Base-by-base conservation (phyloP, 2,329 filamentous ascomycete genomes). In the Cercospora zeina region DNA sequence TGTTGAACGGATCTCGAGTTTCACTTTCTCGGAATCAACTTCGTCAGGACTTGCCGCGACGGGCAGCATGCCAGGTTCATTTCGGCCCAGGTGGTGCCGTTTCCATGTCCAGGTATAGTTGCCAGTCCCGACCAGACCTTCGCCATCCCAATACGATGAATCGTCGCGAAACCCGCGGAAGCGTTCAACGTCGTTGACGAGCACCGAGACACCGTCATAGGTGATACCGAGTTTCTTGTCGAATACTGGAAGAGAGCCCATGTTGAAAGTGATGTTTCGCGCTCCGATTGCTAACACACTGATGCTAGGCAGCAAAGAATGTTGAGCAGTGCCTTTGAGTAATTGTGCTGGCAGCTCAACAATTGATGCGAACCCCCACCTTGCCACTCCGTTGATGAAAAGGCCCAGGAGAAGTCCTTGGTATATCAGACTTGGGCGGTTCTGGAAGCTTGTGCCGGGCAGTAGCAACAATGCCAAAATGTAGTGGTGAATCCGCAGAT, bases 401-500 rank as follows among this genome's bases (percentile, higher is more conserved):
- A 97, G 83, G 0, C 95, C 95, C 7, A 97, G 79, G 0, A 99
- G 81, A 1, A 99, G 80, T 10, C 95, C 95, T 75, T 97, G 93
- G 72, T 95, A 97, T 1, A 96, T 76, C 8, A 97, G 80, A 0
- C 88, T 88, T 0, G 91, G 89, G 0, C 95, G 85, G 5, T 90
- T 97, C 68, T 96, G 93, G 75, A 97, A 87, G 58, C 86, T 87
- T 0, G 95, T 97, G 0, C 93, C 95, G 0, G 93, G 91, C 4
- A 97, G 83, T 0, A 99, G 83, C 0, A 97, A 81, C 13, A 99
- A 83, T 1, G 88, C 92, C 4, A 97, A 81, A 67, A 97, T 90
- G 74, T 97, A 99, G 75, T 99, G 95, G 73, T 99, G 95, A 61
- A 99, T 92, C 34, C 95, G 87, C 54, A 99, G 82, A 65, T 87